phyloP scores from a whole-genome alignment of 148 eudicot genomes.

The Polygonum aviculare region DNA sequence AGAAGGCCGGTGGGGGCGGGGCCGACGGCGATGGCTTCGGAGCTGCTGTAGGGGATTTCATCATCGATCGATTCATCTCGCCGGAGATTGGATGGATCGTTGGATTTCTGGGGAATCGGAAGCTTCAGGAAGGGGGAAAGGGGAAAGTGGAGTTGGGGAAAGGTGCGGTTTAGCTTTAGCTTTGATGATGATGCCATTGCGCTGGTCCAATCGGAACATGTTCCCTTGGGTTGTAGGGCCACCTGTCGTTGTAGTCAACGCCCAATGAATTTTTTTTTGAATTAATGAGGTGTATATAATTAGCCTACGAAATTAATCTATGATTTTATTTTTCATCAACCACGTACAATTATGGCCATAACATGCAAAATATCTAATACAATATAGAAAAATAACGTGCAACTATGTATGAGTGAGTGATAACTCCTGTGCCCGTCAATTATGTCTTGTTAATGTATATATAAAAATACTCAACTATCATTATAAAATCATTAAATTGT shows the following conservation, averaged over 20 bases:
- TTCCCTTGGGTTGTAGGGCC: not conserved
- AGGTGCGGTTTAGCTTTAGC: not conserved
- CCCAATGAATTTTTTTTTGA: too few species aligned
- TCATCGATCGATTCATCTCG: not conserved
- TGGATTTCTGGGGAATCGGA: not conserved
- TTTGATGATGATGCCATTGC: not conserved
- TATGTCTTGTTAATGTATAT: not conserved
- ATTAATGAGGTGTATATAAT: too few species aligned
- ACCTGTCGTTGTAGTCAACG: not conserved
- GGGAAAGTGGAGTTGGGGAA: not conserved
- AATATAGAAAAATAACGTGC: too few species aligned
- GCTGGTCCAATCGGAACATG: conserved; percentile 6
- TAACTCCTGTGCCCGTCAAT: too few species aligned
- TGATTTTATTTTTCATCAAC: too few species aligned
- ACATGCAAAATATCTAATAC: too few species aligned
- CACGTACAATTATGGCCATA: too few species aligned
- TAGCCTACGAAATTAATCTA: too few species aligned
- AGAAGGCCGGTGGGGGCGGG: not conserved
- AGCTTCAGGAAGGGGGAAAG: conserved; percentile 1
- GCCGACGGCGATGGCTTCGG: not conserved
- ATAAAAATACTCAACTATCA: not conserved
- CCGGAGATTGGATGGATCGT: not conserved
- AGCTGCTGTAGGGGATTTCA: conserved; percentile 9
- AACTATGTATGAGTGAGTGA: too few species aligned
- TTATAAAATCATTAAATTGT: too few species aligned